phyloP scores from a whole-genome alignment of 345 rosid genomes.

The Camelina hispida region DNA sequence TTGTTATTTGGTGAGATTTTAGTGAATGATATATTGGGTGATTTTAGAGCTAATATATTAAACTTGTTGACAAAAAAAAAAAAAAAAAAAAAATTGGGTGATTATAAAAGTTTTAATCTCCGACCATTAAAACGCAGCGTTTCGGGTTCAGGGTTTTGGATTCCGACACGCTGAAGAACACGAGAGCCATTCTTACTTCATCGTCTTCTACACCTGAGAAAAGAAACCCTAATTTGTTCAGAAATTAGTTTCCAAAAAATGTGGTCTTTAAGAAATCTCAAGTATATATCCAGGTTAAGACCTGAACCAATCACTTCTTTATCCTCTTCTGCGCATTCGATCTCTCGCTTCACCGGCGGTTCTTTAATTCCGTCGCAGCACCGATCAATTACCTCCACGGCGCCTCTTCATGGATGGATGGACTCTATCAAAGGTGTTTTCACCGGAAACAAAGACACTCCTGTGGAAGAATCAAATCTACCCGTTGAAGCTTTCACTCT shows the following conservation, averaged over 20 bases:
- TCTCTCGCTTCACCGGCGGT: slow-evolving; percentile 28
- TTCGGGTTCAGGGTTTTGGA: slow-evolving; percentile 8
- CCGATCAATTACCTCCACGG: slow-evolving; percentile 63
- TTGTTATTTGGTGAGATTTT: too few species aligned
- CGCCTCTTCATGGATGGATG: slow-evolving; percentile 68
- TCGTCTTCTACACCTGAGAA: slow-evolving; percentile 24
- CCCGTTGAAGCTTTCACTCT: slow-evolving; percentile 72
- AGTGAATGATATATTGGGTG: too few species aligned
- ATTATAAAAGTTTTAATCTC: neutral
- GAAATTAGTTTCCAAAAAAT: slow-evolving; percentile 20
- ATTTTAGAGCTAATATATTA: too few species aligned
- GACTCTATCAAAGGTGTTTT: slow-evolving; percentile 81
- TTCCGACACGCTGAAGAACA: slow-evolving; percentile 23
- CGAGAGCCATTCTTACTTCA: slow-evolving; percentile 3
- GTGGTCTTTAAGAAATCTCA: slow-evolving; percentile 32
- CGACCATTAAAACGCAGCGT: slow-evolving; percentile 17
- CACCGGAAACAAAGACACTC: slow-evolving; percentile 64
- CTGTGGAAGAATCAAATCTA: slow-evolving; percentile 47
- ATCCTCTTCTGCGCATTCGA: slow-evolving; percentile 20
- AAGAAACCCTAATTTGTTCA: slow-evolving; percentile 34
- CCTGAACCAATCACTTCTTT: slow-evolving; percentile 13
- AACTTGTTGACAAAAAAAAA: too few species aligned
- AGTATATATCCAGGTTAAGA: slow-evolving; percentile 25
- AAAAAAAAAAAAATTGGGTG: too few species aligned
- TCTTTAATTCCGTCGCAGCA: slow-evolving; percentile 43